Conservation (phyloP, 78 protist species). For the Acrasis kona region DNA sequence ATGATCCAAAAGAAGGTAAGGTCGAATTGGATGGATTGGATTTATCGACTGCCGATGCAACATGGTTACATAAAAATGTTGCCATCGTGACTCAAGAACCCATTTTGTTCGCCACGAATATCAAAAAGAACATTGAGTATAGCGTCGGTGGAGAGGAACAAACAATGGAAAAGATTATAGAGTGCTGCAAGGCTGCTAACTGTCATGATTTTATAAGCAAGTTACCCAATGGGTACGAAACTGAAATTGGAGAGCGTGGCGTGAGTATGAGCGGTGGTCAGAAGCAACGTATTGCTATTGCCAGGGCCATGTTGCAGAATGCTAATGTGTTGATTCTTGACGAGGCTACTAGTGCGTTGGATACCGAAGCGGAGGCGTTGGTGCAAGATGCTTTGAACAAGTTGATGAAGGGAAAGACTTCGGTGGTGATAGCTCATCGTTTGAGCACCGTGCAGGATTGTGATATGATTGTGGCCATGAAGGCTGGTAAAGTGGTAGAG, state of each 20-base stretch:
- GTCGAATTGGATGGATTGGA: background rate
- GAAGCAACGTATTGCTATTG: constrained; percentile 52
- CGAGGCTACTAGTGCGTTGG: constrained; percentile 93
- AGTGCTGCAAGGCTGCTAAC: constrained; percentile 24
- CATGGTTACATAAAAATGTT: background rate
- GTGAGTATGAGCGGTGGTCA: constrained; percentile 83
- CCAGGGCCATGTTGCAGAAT: constrained; percentile 23
- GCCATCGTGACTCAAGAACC: background rate
- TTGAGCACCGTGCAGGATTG: constrained; percentile 64
- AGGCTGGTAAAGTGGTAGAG: constrained; percentile 54
- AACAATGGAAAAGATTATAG: background rate
- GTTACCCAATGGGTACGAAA: constrained; percentile 57
- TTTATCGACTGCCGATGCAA: background rate
- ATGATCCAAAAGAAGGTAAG: background rate
- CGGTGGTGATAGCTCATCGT: constrained; percentile 87
- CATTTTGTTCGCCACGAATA: background rate
- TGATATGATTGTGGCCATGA: constrained; percentile 49
- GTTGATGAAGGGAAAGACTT: constrained; percentile 60
- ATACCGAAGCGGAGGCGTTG: constrained; percentile 63
- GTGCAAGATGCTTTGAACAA: constrained; percentile 75
- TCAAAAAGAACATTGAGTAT: background rate
- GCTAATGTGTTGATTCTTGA: constrained; percentile 86
- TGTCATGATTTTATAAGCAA: constrained; percentile 28
- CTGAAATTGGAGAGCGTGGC: constrained; percentile 72
- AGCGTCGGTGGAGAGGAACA: too few relatives aligned